Percentiles rank a stretch among this genome's conserved stretches.
These are phyloP conservation scores for Fusarium keratoplasticum DNA, from an alignment of 2,329 filamentous ascomycete genomes.

Conservation along the genomic window DNA sequence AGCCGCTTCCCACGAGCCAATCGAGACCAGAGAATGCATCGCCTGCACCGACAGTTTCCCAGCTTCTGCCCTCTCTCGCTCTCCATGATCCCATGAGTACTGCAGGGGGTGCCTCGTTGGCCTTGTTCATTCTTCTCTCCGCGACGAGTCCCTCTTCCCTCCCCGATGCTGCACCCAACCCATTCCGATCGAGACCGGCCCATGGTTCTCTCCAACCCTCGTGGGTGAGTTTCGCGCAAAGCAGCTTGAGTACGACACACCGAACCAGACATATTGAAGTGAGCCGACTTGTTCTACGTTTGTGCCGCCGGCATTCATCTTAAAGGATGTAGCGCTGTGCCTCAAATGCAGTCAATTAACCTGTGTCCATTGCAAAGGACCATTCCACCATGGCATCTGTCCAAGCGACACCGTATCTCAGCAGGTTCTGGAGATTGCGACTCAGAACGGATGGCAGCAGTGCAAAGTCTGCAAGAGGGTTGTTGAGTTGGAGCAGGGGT, in stretches of 20 bases:
- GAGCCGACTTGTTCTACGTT: conserved; percentile 58
- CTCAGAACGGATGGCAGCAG: conserved; percentile 60
- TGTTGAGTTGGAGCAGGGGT: conserved; percentile 62
- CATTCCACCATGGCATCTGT: conserved; percentile 60
- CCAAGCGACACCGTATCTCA: conserved; percentile 55
- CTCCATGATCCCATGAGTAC: conserved; percentile 61
- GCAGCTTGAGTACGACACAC: conserved; percentile 60
- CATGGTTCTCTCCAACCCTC: conserved; percentile 52
- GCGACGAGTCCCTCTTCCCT: conserved; percentile 65
- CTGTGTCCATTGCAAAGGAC: conserved; percentile 62
- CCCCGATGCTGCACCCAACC: conserved; percentile 62
- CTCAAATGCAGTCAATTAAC: conserved; percentile 56
- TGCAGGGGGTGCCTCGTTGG: conserved; percentile 60
- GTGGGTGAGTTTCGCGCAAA: conserved; percentile 56
- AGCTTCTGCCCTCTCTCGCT: fast-evolving
- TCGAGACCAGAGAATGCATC: not conserved
- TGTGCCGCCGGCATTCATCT: conserved; percentile 51
- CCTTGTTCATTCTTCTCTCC: conserved; percentile 57
- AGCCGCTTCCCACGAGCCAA: not conserved
- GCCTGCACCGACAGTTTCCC: conserved; percentile 2
- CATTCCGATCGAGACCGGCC: conserved; percentile 51
- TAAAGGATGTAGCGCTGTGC: conserved; percentile 54
- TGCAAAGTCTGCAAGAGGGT: conserved; percentile 59
- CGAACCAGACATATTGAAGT: conserved; percentile 64
- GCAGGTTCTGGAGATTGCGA: conserved; percentile 55